Percentiles rank a stretch among this genome's conserved stretches.
Evolutionary conservation across 2,329 filamentous ascomycete genomes (phyloP).

Genomic region (Aspergillus ustus): DNA sequence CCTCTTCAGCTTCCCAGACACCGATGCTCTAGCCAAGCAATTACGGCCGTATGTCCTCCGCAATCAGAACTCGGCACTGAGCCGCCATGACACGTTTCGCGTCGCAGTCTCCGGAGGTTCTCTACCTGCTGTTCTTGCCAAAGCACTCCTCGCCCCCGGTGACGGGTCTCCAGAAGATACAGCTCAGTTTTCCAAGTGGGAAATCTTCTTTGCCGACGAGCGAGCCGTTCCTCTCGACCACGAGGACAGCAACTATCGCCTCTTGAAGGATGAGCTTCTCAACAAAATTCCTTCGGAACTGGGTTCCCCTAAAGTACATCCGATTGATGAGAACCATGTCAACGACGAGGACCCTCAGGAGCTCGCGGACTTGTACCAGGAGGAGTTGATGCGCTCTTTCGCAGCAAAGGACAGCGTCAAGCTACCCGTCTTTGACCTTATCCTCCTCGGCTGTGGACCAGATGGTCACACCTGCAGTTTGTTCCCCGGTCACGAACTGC

Average conservation of each 20-base stretch:
- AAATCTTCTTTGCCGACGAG: conserved; percentile 98
- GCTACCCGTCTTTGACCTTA: conserved; percentile 90
- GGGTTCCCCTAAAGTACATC: conserved; percentile 72
- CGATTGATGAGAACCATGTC: conserved; percentile 71
- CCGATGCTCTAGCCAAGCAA: conserved; percentile 71
- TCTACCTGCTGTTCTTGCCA: conserved; percentile 83
- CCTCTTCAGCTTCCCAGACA: conserved; percentile 79
- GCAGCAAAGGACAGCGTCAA: conserved; percentile 92
- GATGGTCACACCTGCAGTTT: conserved; percentile 97
- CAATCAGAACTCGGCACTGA: conserved; percentile 77
- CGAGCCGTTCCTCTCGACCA: conserved; percentile 90
- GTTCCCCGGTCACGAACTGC: conserved; percentile 85
- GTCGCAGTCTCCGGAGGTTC: conserved; percentile 93
- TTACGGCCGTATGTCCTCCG: conserved; percentile 83
- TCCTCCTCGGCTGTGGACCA: conserved; percentile 90
- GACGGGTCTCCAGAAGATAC: conserved; percentile 61
- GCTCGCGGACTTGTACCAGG: conserved; percentile 91
- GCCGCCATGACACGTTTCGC: conserved; percentile 84
- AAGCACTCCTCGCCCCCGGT: conserved; percentile 71
- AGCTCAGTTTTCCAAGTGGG: conserved; percentile 84
- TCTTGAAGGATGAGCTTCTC: conserved; percentile 84
- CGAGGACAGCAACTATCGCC: conserved; percentile 89
- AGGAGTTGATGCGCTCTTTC: conserved; percentile 81
- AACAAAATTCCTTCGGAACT: conserved; percentile 77
- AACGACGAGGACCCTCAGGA: conserved; percentile 87